Percentiles rank a stretch among this genome's conserved stretches.
phyloP scores from a whole-genome alignment of 169 alveolate genomes.

The Plasmodium cynomolgi region DNA sequence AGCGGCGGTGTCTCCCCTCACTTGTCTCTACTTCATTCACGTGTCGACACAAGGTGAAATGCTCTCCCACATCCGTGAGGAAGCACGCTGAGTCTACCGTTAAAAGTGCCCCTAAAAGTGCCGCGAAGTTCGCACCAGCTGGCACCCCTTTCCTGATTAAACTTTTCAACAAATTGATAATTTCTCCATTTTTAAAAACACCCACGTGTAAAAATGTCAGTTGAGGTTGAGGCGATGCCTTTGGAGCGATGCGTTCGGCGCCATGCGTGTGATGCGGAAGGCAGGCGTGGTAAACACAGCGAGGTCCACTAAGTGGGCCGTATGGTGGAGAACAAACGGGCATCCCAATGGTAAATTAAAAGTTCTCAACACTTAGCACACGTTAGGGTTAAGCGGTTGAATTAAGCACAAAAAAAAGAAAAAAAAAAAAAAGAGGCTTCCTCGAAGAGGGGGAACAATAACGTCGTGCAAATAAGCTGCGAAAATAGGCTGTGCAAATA shows the following conservation, averaged over 20 bases:
- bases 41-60: neutral
- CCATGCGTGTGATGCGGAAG: neutral
- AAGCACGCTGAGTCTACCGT: neutral
- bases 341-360: neutral
- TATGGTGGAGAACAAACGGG: neutral
- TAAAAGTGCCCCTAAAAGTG: too few relatives aligned
- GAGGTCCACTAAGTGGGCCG: neutral
- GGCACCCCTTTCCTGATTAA: neutral
- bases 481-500: too few relatives aligned
- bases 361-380: neutral
- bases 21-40: neutral
- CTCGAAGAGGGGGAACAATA: neutral
- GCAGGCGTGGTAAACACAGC: neutral
- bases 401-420: neutral
- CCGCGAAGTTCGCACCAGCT: neutral
- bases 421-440: neutral
- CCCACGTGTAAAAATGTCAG: neutral
- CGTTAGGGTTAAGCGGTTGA: neutral
- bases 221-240: too few relatives aligned
- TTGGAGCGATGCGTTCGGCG: neutral
- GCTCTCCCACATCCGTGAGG: neutral
- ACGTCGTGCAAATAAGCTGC: neutral
- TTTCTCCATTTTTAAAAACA: neutral
- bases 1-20: neutral
- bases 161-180: neutral